Percentiles rank a stretch among this genome's conserved stretches.
Conservation (phyloP, 2,329 filamentous ascomycete species). For the Tolypocladium cylindrosporum region DNA sequence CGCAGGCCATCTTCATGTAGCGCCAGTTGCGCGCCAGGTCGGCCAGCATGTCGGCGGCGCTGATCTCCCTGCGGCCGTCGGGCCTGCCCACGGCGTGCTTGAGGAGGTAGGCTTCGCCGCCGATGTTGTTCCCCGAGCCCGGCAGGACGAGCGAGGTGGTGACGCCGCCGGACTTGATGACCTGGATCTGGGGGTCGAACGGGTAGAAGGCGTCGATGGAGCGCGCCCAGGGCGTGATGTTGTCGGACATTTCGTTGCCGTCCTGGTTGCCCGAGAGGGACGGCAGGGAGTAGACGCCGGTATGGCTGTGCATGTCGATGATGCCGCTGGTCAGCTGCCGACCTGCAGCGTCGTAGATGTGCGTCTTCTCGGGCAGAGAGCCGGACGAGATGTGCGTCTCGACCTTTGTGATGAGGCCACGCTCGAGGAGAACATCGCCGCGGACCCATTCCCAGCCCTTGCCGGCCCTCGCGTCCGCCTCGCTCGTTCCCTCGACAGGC, state of each 20-base stretch:
- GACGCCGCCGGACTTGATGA: slow-evolving; percentile 65
- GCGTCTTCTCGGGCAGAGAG: slow-evolving; percentile 33
- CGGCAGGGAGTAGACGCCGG: slow-evolving; percentile 50
- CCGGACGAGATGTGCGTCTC: slow-evolving; percentile 29
- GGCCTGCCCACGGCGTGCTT: slow-evolving; percentile 54
- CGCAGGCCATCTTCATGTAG: slow-evolving; percentile 71
- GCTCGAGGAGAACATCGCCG: slow-evolving; percentile 50
- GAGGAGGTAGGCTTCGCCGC: slow-evolving; percentile 59
- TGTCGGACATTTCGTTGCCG: slow-evolving; percentile 51
- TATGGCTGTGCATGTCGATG: slow-evolving; percentile 64
- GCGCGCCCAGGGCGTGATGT: slow-evolving; percentile 59
- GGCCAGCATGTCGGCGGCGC: slow-evolving; percentile 52
- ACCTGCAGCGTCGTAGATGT: slow-evolving; percentile 48
- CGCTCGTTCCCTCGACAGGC: slow-evolving; percentile 36
- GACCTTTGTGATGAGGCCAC: slow-evolving; percentile 51
- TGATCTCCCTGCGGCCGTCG: slow-evolving; percentile 53
- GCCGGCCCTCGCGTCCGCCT: slow-evolving; percentile 44
- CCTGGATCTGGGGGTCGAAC: slow-evolving; percentile 52
- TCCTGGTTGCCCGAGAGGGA: slow-evolving; percentile 44
- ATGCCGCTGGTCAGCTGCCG: slow-evolving; percentile 55
- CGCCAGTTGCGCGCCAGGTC: slow-evolving; percentile 56
- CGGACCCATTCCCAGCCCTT: slow-evolving; percentile 50
- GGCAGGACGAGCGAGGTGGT: slow-evolving; percentile 59
- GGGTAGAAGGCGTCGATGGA: slow-evolving; percentile 57
- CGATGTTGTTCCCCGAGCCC: slow-evolving; percentile 64